phyloP scores from a whole-genome alignment of 1,139 yeast species.

The Sugiyamaella paludigena region DNA sequence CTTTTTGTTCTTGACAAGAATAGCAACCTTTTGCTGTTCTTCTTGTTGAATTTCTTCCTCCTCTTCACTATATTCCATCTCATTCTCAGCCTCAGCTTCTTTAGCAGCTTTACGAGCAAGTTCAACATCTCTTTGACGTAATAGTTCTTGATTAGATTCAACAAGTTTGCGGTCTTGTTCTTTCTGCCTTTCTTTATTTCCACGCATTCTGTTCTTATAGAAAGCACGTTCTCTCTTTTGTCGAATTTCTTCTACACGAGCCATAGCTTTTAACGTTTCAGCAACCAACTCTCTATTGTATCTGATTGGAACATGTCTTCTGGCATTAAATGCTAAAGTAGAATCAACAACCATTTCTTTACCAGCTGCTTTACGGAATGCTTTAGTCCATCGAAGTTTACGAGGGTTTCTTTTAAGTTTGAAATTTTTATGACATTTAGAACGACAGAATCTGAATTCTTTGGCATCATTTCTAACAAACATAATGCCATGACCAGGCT shows the following conservation, averaged over 20 bases:
- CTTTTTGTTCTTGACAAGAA: slow-evolving; percentile 67
- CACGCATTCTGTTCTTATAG: slow-evolving; percentile 99
- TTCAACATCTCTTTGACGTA: slow-evolving; percentile 92
- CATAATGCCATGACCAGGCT: slow-evolving; percentile 95
- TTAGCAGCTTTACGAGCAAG: slow-evolving; percentile 74
- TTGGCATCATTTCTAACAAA: slow-evolving; percentile 98
- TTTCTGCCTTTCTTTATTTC: slow-evolving; percentile 83
- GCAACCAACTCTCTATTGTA: slow-evolving; percentile 95
- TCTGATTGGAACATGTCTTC: slow-evolving; percentile 97
- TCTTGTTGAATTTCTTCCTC: slow-evolving; percentile 41
- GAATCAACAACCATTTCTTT: slow-evolving; percentile 97
- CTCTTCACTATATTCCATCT: slow-evolving; percentile 48
- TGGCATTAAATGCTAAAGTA: slow-evolving; percentile 91
- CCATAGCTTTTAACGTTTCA: slow-evolving; percentile 92
- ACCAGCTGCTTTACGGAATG: slow-evolving; percentile 98
- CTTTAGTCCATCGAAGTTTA: slow-evolving; percentile 97
- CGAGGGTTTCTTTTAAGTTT: slow-evolving; percentile 99
- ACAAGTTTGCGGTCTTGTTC: slow-evolving; percentile 86
- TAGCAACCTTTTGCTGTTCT: slow-evolving; percentile 64
- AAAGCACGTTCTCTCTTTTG: slow-evolving; percentile 95
- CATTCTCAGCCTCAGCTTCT: slow-evolving; percentile 52
- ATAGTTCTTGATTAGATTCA: slow-evolving; percentile 80
- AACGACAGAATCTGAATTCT: slow-evolving; percentile 95
- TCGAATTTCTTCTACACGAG: slow-evolving; percentile 93
- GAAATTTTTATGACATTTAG: slow-evolving; percentile 96